Base-by-base conservation (phyloP, 1,284 basidiomycete species). In the Cryptococcus maquisensis region DNA sequence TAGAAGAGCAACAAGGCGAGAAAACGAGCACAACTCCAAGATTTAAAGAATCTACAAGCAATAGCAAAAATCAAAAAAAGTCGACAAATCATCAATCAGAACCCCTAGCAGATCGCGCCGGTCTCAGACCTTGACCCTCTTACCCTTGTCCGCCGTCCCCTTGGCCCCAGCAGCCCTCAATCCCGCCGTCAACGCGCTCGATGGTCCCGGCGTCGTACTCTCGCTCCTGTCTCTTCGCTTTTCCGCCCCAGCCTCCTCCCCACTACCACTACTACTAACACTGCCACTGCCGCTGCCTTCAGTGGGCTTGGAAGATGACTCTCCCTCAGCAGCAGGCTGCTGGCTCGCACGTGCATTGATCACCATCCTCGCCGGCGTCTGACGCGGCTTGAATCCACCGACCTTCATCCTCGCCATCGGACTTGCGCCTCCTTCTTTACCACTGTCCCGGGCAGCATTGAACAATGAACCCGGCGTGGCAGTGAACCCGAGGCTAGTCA, bases 311-410 rank as follows among this genome's bases (percentile, higher is more conserved):
- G 47, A 23, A 35, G 18, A 18, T 13, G 28, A 13, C 20, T 35
- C 15, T 21, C 20, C 12, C 18, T 26, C 41, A 24, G 21, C 49
- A 41, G 16, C 23, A 41, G 10, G 39, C 49, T 39, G 50, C 20
- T 1, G 52, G 40, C 8, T 46, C 50, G 35, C 56, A 32, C 54
- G 61, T 7, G 69, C 69, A 51, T 71, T 68, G 51, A 72, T 62
- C 28, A 67, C 40, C 46, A 62, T 56, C 23, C 70, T 61, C 21
- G 72, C 69, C 1, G 66, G 63, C 1, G 71, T 69, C 47, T 71
- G 69, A 26, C 63, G 55, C 2, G 72, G 72, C 47, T 63, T 68
- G 60, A 72, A 69, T n/a, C 72, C 68, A 2, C 67, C 62, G 3
- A 59, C 60, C 15, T 49, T 59, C 68, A 73, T 72, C 35, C 61